phyloP scores from a whole-genome alignment of 2,329 filamentous ascomycete species.

The Apiospora arundinis region DNA sequence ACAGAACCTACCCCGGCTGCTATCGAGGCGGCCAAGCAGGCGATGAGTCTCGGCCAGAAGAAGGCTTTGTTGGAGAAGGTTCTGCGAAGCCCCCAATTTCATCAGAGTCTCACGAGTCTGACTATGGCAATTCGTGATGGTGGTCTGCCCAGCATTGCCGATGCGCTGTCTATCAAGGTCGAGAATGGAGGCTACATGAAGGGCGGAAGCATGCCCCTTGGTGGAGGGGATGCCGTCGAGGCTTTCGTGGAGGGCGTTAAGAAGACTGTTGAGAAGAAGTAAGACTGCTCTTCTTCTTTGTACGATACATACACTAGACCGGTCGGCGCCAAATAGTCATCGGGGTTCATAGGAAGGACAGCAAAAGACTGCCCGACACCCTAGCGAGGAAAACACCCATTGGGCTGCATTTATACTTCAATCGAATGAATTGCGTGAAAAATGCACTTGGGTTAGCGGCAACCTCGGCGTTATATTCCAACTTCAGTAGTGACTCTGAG shows the following conservation, averaged over 20 bases:
- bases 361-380: background rate
- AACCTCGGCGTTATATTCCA: no score
- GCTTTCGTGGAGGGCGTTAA: conserved; percentile 91
- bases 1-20: conserved; percentile 72
- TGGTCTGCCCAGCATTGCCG: conserved; percentile 86
- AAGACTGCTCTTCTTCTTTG: background rate
- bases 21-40: conserved; percentile 74
- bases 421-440: background rate
- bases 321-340: background rate
- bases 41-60: conserved; percentile 78
- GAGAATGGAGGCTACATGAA: conserved; percentile 83
- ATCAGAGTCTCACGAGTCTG: conserved; percentile 82
- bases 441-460: background rate
- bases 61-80: conserved; percentile 81
- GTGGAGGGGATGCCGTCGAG: conserved; percentile 87
- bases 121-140: conserved; percentile 90
- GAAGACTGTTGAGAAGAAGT: conserved; percentile 68
- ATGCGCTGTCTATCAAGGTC: conserved; percentile 81
- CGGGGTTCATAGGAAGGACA: background rate
- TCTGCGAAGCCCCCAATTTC: conserved; percentile 87
- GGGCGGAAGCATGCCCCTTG: conserved; percentile 81
- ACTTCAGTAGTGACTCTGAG: background rate
- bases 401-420: background rate
- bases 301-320: background rate
- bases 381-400: background rate